These are phyloP conservation scores for Selenicereus undatus DNA, from an alignment of 148 eudicot genomes.

Conservation along the genomic window DNA sequence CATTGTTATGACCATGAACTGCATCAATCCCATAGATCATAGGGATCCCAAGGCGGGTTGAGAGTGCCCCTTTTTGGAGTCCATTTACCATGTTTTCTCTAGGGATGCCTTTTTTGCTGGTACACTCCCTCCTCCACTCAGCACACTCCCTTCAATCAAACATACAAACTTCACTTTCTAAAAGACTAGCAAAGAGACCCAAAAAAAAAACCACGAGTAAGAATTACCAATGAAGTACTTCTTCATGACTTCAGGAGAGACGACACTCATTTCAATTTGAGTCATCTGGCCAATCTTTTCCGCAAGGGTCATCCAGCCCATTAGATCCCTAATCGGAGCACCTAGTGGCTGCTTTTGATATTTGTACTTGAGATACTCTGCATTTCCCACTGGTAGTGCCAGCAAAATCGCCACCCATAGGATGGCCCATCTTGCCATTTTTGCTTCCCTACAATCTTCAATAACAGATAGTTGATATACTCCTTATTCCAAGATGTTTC, in stretches of 20 bases:
- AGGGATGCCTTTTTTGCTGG: constrained; percentile 56
- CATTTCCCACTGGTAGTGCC: constrained; percentile 30
- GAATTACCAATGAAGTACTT: constrained; percentile 54
- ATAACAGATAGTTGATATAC: neutral
- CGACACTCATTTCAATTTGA: constrained; percentile 65
- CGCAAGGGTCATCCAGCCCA: constrained; percentile 55
- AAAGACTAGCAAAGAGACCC: too few relatives aligned
- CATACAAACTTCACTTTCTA: neutral
- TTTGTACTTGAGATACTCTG: constrained; percentile 49
- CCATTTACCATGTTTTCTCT: constrained; percentile 69
- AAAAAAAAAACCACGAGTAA: too few relatives aligned
- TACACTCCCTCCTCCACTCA: constrained; percentile 86
- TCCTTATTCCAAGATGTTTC: neutral
- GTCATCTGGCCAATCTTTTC: constrained; percentile 84
- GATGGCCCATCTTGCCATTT: constrained; percentile 19
- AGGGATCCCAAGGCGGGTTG: constrained; percentile 80
- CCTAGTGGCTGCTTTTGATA: constrained; percentile 57
- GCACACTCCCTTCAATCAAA: constrained; percentile 53
- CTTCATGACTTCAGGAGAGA: constrained; percentile 51
- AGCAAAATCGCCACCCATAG: constrained; percentile 21
- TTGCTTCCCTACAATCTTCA: neutral
- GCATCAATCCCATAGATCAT: constrained; percentile 90
- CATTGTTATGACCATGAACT: constrained; percentile 76
- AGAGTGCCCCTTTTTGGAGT: constrained; percentile 62
- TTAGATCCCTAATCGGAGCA: constrained; percentile 46